Base-by-base conservation (phyloP, 2,329 filamentous ascomycete genomes). In the Fusarium udum region DNA sequence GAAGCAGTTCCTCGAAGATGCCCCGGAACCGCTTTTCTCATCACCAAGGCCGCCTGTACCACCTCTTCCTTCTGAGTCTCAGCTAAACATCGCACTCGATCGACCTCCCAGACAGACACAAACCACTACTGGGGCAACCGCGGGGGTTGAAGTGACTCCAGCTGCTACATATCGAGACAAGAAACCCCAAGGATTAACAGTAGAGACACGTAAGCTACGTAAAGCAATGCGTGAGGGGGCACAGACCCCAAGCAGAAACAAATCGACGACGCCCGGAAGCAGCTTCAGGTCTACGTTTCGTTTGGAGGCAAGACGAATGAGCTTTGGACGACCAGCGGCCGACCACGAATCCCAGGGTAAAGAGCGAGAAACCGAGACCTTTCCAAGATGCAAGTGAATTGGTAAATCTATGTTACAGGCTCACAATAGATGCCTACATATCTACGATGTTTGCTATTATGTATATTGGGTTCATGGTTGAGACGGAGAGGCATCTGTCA, bases 31-130 rank as follows among this genome's bases (percentile, higher is more conserved):
- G 18, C 72, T 78, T 22, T 72, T 75, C 32, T 67, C 74, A 6
- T 78, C 74, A 4, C 74, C 78, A 31, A 49, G 66, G 22, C 77
- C 78, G 22, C 78, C 78, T 10, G 66, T 79, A 20, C 78, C 79
- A 40, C 74, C 77, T n/a, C 61, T 78, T 28, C 75, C 77, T 26
- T 59, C 60, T 13, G 55, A 67, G n/a, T 73, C 75, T 46, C 66
- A 68, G 36, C 57, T 78, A 24, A 70, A 67, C 22, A 59, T 69
- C 39, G 52, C 57, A 20, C 55, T 74, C 52, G 48, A 46, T 46
- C 67, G 61, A 61, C 61, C 64, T 40, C 45, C 49, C 39, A 34
- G 48, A 51, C 68, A 62, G 48, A 40, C 46, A 24, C 69, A 56
- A 39, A 57, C 60, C 28, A 42, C 62, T 26, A 40, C 48, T 36